Percentiles rank a stretch among this genome's conserved stretches.
These are phyloP conservation scores for Diaporthe citriasiana DNA, from an alignment of 2,329 filamentous ascomycete species.

Conservation along the genomic window DNA sequence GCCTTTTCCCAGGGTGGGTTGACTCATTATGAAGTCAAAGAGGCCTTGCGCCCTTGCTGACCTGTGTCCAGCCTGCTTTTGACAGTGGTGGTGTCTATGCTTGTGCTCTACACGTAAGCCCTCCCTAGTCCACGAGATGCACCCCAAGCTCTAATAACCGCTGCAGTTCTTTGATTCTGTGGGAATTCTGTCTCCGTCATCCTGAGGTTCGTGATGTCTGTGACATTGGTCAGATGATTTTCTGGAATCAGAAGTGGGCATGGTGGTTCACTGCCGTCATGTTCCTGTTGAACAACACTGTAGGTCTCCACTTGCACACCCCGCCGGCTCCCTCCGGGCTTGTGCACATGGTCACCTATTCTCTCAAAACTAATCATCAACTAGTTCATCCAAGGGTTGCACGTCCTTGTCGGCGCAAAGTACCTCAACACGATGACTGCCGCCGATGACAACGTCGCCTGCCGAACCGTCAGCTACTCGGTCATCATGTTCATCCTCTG, in stretches of 20 bases:
- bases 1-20: slow-evolving; percentile 80
- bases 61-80: slow-evolving; percentile 72
- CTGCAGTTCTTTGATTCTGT: slow-evolving; percentile 58
- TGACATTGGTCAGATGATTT: slow-evolving; percentile 95
- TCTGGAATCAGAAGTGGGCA: slow-evolving; percentile 84
- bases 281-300: slow-evolving; percentile 93
- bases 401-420: slow-evolving; percentile 86
- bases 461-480: slow-evolving; percentile 85
- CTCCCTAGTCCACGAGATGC: slow-evolving; percentile 67
- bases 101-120: slow-evolving; percentile 88
- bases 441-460: slow-evolving; percentile 70
- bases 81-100: slow-evolving; percentile 80
- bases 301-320: slow-evolving; percentile 38
- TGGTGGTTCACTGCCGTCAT: slow-evolving; percentile 82
- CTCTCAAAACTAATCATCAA: neutral
- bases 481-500: slow-evolving; percentile 81
- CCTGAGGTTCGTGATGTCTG: slow-evolving; percentile 94
- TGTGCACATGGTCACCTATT: neutral
- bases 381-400: slow-evolving; percentile 67
- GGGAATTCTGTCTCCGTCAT: slow-evolving; percentile 92
- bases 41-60: slow-evolving; percentile 42
- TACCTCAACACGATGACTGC: slow-evolving; percentile 91
- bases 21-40: neutral
- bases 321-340: neutral
- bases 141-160: slow-evolving; percentile 38